phyloP scores from a whole-genome alignment of 257 asterid species.

The Catharanthus roseus region DNA sequence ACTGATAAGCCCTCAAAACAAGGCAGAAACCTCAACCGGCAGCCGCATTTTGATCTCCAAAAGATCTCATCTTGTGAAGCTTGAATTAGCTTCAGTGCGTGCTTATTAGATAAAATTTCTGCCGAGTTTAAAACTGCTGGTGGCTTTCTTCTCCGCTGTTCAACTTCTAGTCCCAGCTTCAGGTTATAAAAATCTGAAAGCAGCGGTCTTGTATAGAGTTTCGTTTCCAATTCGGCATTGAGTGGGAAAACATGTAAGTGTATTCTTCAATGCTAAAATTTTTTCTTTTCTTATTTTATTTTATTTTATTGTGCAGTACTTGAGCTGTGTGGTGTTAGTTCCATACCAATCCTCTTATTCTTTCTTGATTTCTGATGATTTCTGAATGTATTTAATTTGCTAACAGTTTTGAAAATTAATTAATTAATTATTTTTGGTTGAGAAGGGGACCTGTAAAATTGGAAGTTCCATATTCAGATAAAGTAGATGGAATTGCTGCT shows the following conservation, averaged over 20 bases:
- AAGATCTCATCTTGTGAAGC: too few relatives aligned
- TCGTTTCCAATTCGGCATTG: neutral
- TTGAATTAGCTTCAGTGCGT: too few relatives aligned
- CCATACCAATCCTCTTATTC: neutral
- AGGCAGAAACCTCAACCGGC: too few relatives aligned
- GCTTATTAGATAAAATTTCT: too few relatives aligned
- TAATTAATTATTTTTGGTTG: neutral
- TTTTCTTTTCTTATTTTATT: too few relatives aligned
- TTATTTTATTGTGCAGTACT: neutral
- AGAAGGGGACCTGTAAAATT: slow-evolving; percentile 48
- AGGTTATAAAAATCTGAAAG: neutral
- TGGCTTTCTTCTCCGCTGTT: neutral
- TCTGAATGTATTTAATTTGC: neutral
- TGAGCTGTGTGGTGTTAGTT: neutral
- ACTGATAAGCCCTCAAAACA: too few relatives aligned
- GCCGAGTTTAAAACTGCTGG: too few relatives aligned
- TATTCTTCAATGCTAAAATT: too few relatives aligned
- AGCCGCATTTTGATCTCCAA: too few relatives aligned
- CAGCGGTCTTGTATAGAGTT: neutral
- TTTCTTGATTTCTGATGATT: neutral
- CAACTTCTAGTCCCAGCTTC: neutral
- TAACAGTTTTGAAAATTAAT: neutral
- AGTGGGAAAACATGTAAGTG: neutral
- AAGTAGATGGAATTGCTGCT: slow-evolving; percentile 47
- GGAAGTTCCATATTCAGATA: slow-evolving; percentile 40